Base-by-base conservation (phyloP, 192 early-diverging fungal genomes). In the Rhizophagus clarus region DNA sequence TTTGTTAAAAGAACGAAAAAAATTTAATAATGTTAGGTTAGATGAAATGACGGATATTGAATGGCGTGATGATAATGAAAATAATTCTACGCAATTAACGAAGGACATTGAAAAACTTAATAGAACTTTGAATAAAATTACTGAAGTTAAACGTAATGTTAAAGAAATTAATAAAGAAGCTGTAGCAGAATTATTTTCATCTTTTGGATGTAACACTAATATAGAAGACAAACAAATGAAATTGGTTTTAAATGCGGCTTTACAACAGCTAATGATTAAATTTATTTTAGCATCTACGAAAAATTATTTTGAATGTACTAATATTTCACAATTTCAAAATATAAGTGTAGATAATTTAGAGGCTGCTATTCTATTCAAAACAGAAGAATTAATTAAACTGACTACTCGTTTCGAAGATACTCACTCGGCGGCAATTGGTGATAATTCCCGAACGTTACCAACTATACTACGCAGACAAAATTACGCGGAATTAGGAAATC, bases 391-490 rank as follows among this genome's bases (percentile, higher is more conserved):
- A 47, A 26, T 77, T 24, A 11, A 26, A 42, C 14, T 77, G 6
- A 66, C 63, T 31, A 24, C 34, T 5, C 24, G 26, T 6, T 77
- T 77, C 24, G 62, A 61, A 34, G 11, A n/a, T 37, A 12, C n/a
- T 77, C 20, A 34, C 14, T 0, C 8, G 3, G 76, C 8, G 3
- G 76, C n/a, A 5, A 15, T 20, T 66, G 76, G 31, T 67, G 37
- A 77, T 6, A 7, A 34, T 26, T 64, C 76, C 14, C 37, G 26
- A 22, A 40, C 62, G 24, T 28, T 51, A 14, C 40, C 76, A 12
- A 66, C 28, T 34, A 77, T 49, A 66, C 47, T 77, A 64, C 76
- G 76, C 11, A 62, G 67, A 64, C 76, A 64, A 7, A n/a, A 40
- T 28, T 77, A 67, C 4, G 76, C 51, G 7, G 51, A 17, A 6